phyloP scores from a whole-genome alignment of 2,329 filamentous ascomycete species.

The Paraconiothyrium sp. region DNA sequence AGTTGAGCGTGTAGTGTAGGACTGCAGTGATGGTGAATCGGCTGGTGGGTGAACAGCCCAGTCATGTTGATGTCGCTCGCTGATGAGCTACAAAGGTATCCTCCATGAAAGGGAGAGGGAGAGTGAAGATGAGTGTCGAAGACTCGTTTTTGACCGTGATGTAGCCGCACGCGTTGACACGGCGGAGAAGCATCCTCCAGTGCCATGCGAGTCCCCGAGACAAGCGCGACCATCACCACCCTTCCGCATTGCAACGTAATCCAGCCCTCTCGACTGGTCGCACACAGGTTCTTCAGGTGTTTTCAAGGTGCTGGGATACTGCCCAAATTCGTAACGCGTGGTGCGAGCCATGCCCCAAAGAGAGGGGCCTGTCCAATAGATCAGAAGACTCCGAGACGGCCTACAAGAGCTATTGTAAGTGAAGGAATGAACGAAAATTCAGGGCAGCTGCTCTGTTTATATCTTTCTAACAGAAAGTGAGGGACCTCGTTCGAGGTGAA shows the following conservation, averaged over 20 bases:
- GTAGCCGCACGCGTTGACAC: background rate
- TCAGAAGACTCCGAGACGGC: too few relatives aligned
- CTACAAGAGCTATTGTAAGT: too few relatives aligned
- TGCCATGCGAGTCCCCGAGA: background rate
- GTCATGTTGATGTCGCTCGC: background rate
- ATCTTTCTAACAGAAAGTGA: background rate
- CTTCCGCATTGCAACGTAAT: too few relatives aligned
- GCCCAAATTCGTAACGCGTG: too few relatives aligned
- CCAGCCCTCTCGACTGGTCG: too few relatives aligned
- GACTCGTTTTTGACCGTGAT: background rate
- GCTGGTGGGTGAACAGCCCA: background rate
- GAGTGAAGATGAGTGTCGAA: background rate
- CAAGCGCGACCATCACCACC: background rate
- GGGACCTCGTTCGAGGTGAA: background rate
- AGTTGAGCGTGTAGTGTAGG: background rate
- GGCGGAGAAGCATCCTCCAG: background rate
- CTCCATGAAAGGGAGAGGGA: background rate
- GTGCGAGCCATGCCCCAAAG: too few relatives aligned
- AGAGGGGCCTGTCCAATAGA: too few relatives aligned
- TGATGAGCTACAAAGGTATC: background rate
- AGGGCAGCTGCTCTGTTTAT: background rate
- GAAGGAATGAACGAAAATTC: too few relatives aligned
- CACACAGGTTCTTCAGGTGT: too few relatives aligned
- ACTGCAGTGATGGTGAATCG: conserved; percentile 2
- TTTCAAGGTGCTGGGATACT: too few relatives aligned